Conservation (phyloP, 192 early-diverging fungal species). For the Spizellomyces sp. region DNA sequence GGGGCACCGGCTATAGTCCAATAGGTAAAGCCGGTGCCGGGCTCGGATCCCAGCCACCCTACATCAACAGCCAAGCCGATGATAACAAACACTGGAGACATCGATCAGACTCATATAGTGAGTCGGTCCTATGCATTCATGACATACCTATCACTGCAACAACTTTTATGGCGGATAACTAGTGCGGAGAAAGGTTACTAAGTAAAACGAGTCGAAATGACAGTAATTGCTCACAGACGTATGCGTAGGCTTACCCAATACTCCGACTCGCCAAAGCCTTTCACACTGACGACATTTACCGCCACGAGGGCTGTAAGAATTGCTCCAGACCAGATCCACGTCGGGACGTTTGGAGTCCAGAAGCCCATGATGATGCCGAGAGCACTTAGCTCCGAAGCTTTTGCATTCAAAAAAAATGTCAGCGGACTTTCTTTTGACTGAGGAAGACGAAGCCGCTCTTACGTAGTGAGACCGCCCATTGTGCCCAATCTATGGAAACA, state of each 20-base stretch:
- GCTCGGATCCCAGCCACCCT: conserved; percentile 23
- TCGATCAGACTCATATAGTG: background rate
- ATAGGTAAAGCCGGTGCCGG: conserved; percentile 36
- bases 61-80: conserved; percentile 41
- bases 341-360: conserved; percentile 58
- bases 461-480: conserved; percentile 63
- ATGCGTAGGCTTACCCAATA: conserved; percentile 56
- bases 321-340: conserved; percentile 54
- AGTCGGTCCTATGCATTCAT: background rate
- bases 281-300: conserved; percentile 74
- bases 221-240: background rate
- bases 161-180: conserved; percentile 57
- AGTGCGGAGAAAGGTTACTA: background rate
- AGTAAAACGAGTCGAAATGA: too few species aligned
- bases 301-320: conserved; percentile 67
- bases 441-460: conserved; percentile 33
- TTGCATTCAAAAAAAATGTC: conserved; percentile 1
- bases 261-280: conserved; percentile 87
- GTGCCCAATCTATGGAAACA: conserved; percentile 52
- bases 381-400: conserved; percentile 79
- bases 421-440: conserved; percentile 23
- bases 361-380: conserved; percentile 77
- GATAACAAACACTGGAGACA: conserved; percentile 33
- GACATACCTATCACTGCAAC: conserved; percentile 37
- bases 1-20: conserved; percentile 62